These are phyloP conservation scores for Dichomitus squalens DNA, from an alignment of 1,284 basidiomycete genomes.

Conservation along the genomic window DNA sequence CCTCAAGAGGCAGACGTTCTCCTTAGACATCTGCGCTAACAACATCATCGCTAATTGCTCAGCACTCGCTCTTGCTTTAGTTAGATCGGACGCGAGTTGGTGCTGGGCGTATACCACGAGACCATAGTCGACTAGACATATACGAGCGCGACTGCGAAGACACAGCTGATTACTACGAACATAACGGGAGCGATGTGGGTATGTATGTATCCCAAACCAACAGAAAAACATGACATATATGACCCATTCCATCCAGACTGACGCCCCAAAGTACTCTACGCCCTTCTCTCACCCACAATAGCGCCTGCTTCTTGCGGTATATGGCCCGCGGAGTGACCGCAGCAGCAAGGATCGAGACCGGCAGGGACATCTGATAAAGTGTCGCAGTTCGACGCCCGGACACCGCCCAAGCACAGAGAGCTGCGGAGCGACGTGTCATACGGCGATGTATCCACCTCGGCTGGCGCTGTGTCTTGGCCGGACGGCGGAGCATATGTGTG, in stretches of 20 bases:
- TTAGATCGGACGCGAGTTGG: no score
- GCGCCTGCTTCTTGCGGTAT: neutral
- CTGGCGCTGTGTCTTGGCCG: slow-evolving; percentile 63
- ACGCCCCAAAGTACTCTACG: neutral
- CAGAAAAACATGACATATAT: slow-evolving; percentile 3
- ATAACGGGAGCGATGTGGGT: slow-evolving; percentile 7
- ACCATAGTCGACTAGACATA: neutral
- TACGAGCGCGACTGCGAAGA: neutral
- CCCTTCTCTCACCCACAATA: neutral
- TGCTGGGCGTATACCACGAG: neutral
- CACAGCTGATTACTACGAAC: slow-evolving; percentile 9
- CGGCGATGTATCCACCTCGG: slow-evolving; percentile 75
- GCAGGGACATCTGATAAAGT: no score
- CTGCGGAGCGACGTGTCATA: slow-evolving; percentile 41
- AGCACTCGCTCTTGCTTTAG: no score
- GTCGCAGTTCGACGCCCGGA: neutral
- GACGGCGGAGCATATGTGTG: slow-evolving; percentile 73
- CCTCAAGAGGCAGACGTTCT: no score
- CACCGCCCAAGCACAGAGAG: neutral
- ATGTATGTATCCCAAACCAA: slow-evolving; percentile 6
- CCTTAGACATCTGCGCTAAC: no score
- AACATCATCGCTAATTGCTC: no score
- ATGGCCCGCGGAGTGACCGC: neutral
- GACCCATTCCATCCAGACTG: neutral
- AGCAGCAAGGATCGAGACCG: neutral